Evolutionary conservation across 148 eudicot genomes (phyloP).

Genomic region (Simmondsia chinensis): DNA sequence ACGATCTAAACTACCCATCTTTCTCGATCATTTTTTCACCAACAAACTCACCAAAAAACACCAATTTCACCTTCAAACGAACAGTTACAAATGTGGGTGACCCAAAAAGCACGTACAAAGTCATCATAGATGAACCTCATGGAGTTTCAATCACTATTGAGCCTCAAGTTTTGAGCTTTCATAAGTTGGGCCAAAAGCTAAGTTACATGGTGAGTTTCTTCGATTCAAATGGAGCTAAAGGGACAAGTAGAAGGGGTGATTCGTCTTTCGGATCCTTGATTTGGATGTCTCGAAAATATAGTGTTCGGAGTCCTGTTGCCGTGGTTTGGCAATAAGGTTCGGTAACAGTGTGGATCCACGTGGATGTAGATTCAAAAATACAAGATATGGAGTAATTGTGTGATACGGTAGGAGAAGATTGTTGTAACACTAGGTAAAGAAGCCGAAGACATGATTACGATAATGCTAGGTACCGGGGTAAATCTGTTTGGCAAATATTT

Average conservation of each 20-base stretch:
- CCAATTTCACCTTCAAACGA: conserved; percentile 27
- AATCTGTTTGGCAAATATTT: no score
- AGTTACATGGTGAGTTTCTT: conserved; percentile 43
- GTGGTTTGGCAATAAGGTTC: conserved; percentile 46
- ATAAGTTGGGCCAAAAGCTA: conserved; percentile 28
- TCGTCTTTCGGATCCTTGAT: conserved; percentile 39
- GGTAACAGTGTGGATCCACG: no score
- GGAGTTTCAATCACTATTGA: conserved; percentile 37
- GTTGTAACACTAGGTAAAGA: no score
- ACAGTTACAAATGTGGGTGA: conserved; percentile 59
- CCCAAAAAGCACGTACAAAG: conserved; percentile 26
- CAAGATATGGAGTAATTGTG: no score
- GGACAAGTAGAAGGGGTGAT: conserved; percentile 8
- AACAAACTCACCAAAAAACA: conserved; percentile 11
- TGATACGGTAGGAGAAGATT: no score
- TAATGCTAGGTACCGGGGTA: no score
- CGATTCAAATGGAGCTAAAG: conserved; percentile 9
- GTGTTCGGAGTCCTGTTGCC: conserved; percentile 60
- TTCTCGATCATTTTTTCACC: conserved; percentile 41
- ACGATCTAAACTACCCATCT: conserved; percentile 68
- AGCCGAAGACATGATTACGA: no score
- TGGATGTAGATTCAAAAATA: no score
- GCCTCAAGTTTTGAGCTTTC: conserved; percentile 35
- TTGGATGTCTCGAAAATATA: conserved; percentile 31
- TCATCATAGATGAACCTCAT: conserved; percentile 25